Percentiles rank a stretch among this genome's conserved stretches.
phyloP scores from a whole-genome alignment of 2,329 filamentous ascomycete species.

The Aureobasidium melanogenum region DNA sequence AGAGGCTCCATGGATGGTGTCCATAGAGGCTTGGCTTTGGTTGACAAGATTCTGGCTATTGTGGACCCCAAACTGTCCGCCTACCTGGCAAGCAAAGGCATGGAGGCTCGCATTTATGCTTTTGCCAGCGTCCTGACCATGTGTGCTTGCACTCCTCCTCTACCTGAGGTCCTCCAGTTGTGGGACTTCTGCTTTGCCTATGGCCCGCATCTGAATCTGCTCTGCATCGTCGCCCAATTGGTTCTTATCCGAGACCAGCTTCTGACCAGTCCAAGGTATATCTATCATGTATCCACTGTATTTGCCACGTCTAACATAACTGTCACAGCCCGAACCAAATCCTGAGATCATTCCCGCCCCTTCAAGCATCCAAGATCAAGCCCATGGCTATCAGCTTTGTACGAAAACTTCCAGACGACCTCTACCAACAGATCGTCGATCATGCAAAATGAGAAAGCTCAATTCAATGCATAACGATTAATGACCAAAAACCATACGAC shows the following conservation, averaged over 20 bases:
- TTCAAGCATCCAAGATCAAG: slow-evolving; percentile 78
- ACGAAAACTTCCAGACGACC: slow-evolving; percentile 78
- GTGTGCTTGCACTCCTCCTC: slow-evolving; percentile 87
- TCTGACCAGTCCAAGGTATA: slow-evolving; percentile 70
- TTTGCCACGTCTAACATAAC: slow-evolving; percentile 15
- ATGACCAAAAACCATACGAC: neutral
- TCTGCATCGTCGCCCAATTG: slow-evolving; percentile 93
- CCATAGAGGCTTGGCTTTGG: slow-evolving; percentile 79
- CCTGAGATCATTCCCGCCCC: slow-evolving; percentile 73
- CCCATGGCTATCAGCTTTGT: slow-evolving; percentile 73
- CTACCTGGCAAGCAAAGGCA: slow-evolving; percentile 75
- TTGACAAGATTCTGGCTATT: slow-evolving; percentile 85
- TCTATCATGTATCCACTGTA: slow-evolving; percentile 16
- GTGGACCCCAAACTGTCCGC: slow-evolving; percentile 81
- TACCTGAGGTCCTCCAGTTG: slow-evolving; percentile 83
- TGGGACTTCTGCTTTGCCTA: slow-evolving; percentile 99
- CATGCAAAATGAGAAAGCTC: slow-evolving; percentile 61
- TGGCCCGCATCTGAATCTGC: slow-evolving; percentile 84
- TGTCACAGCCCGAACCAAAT: slow-evolving; percentile 74
- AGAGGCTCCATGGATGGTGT: slow-evolving; percentile 95
- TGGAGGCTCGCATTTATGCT: slow-evolving; percentile 90
- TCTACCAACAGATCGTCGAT: slow-evolving; percentile 81
- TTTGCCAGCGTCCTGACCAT: slow-evolving; percentile 92
- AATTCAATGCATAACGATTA: neutral
- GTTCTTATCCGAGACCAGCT: slow-evolving; percentile 80